Percentiles rank a stretch among this genome's conserved stretches.
Evolutionary conservation across 1,139 yeast species (phyloP).

Genomic region (Suhomyces guaymorum): DNA sequence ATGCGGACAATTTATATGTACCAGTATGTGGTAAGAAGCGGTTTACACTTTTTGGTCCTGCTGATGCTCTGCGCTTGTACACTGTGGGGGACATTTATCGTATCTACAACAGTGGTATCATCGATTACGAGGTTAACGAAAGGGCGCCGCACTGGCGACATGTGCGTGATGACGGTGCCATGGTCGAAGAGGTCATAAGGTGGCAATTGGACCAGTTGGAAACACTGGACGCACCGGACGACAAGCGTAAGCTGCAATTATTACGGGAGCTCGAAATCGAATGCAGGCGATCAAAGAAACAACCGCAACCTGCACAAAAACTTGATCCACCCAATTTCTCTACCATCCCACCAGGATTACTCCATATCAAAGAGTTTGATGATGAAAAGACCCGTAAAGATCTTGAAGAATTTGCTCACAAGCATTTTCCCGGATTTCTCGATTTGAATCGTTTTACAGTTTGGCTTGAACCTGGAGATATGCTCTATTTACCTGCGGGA

Average conservation of each 20-base stretch:
- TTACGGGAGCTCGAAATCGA: constrained; percentile 12
- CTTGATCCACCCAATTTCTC: constrained; percentile 72
- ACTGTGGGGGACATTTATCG: constrained; percentile 59
- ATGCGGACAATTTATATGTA: constrained; percentile 71
- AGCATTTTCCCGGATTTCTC: constrained; percentile 50
- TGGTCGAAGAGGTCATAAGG: constrained; percentile 45
- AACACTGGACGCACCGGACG: constrained; percentile 5
- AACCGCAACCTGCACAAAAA: constrained; percentile 15
- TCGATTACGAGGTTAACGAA: constrained; percentile 56
- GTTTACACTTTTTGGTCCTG: constrained; percentile 65
- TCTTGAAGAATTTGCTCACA: constrained; percentile 33
- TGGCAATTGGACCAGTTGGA: constrained; percentile 29
- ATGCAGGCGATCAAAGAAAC: constrained; percentile 10
- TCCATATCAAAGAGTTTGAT: constrained; percentile 57
- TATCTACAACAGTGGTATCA: constrained; percentile 60
- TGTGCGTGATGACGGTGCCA: constrained; percentile 63
- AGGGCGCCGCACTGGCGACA: constrained; percentile 60
- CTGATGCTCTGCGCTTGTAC: constrained; percentile 54
- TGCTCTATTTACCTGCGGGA: constrained; percentile 71
- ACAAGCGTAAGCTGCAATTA: constrained; percentile 1
- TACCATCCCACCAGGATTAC: constrained; percentile 57
- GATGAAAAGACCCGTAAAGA: constrained; percentile 22
- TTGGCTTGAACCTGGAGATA: constrained; percentile 59
- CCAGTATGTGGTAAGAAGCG: constrained; percentile 62
- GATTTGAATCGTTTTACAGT: constrained; percentile 44